phyloP scores from a whole-genome alignment of 2,329 filamentous ascomycete species.

The Ceratocystiopsis sp. region DNA sequence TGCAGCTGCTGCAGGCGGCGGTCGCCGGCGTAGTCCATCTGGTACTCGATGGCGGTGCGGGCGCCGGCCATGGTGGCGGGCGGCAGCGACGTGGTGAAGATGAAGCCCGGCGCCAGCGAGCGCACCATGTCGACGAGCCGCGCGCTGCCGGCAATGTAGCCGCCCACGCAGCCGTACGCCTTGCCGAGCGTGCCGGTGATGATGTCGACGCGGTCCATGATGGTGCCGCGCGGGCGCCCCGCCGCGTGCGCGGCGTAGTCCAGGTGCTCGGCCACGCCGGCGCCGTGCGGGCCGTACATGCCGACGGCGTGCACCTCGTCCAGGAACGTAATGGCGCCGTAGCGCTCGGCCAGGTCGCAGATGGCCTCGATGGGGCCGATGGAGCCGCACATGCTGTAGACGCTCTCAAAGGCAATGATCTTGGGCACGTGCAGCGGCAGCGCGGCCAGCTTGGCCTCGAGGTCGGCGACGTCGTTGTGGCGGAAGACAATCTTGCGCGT shows the following conservation, averaged over 20 bases:
- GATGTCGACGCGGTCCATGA: constrained; percentile 95
- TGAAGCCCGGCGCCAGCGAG: constrained; percentile 90
- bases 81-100: constrained; percentile 93
- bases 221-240: constrained; percentile 58
- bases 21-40: constrained; percentile 70
- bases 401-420: constrained; percentile 96
- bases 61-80: constrained; percentile 96
- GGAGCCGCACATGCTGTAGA: constrained; percentile 98
- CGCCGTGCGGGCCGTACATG: constrained; percentile 94
- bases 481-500: constrained; percentile 98
- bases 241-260: constrained; percentile 76
- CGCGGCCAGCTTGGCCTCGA: constrained; percentile 82
- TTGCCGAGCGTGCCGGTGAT: constrained; percentile 96
- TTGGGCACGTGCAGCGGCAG: constrained; percentile 76
- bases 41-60: constrained; percentile 81
- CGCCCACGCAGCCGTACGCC: constrained; percentile 92
- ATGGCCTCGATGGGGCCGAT: constrained; percentile 93
- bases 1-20: constrained; percentile 88
- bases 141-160: constrained; percentile 83
- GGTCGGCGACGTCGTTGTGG: constrained; percentile 87
- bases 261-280: constrained; percentile 91
- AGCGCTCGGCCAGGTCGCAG: constrained; percentile 91
- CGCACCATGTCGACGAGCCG: constrained; percentile 85
- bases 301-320: constrained; percentile 98
- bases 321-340: constrained; percentile 90